Evolutionary conservation across 228 moss, liverwort and hornwort genomes (phyloP), one percentile per base, ranked within the genome.

Genomic region (Sphagnum magellanicum): DNA sequence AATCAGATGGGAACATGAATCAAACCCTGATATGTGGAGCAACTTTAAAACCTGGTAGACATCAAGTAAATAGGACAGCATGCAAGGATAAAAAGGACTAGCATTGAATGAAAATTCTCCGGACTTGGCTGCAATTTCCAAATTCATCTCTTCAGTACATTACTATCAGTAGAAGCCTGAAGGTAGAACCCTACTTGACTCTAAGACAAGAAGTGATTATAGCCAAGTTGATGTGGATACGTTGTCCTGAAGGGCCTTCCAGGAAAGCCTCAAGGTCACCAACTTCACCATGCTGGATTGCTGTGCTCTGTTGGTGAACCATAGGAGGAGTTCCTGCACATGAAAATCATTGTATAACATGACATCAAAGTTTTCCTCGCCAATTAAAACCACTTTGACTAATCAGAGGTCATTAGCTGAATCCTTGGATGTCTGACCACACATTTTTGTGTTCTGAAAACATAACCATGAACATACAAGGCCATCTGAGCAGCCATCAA

Each of bases 231-330:
- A 14, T 17, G 10, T 62, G 61, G 61, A 4, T 62, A 52, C 71
- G 63, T 52, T 71, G 63, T 63, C 63, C 71, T 52, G 63, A 53
- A 53, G 71, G 52, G 46, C 63, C 71, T 12, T 71, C 63, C 14
- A 71, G 63, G 53, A 71, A 71, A 8, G 51, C 71, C 50, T 52
- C 63, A 11, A 71, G 32, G 71, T 71, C 71, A 48, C 67, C 67
- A 71, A 63, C 50, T 10, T 50, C 67, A 52, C 55, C 8, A 51
- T 58, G 46, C 16, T 64, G 67, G 61, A 72, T 60, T 67, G n/a
- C 58, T 58, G 58, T 14, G 58, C 58, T 10, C 4, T 10, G 58
- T 58, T 58, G 58, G 58, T 58, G 58, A 9, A 3, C 61, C 15
- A 62, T 6, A 16, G 47, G 61, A 17, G 61, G 17, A 16, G 61